Conservation (phyloP, 768 basidiomycete genomes). For the Hemileccinum rubropunctum region DNA sequence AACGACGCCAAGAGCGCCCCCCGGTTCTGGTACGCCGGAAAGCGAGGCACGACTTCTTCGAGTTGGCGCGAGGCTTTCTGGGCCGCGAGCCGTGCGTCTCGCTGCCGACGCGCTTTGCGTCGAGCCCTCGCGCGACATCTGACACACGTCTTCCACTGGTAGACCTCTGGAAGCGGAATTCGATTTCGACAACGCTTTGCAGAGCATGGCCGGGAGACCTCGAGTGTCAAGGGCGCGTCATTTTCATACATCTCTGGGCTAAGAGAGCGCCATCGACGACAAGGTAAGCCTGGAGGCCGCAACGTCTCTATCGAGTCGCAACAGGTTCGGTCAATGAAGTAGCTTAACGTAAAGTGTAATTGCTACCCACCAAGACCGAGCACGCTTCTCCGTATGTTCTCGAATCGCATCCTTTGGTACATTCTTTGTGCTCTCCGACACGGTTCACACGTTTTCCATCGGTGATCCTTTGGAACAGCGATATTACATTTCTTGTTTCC, state of each 20-base stretch:
- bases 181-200: constrained; percentile 33
- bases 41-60: constrained; percentile 10
- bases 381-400: constrained; percentile 5
- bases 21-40: constrained; percentile 21
- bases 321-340: constrained; percentile 10
- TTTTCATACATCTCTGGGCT: background rate
- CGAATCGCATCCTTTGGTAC: constrained; percentile 35
- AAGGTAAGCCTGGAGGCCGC: background rate
- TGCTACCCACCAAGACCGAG: constrained; percentile 9
- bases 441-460: constrained; percentile 43
- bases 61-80: too few species aligned
- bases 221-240: background rate
- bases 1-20: constrained; percentile 14
- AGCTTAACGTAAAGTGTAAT: constrained; percentile 2
- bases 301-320: background rate
- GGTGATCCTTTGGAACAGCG: constrained; percentile 31
- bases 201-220: constrained; percentile 39
- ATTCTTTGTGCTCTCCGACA: constrained; percentile 38
- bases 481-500: constrained; percentile 34
- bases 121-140: constrained; percentile 32
- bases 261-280: constrained; percentile 7
- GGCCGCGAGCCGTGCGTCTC: background rate
- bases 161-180: constrained; percentile 37
- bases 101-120: background rate
- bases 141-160: constrained; percentile 41